Evolutionary conservation across 2,329 filamentous ascomycete genomes (phyloP).

Genomic region (Dothistroma septosporum): DNA sequence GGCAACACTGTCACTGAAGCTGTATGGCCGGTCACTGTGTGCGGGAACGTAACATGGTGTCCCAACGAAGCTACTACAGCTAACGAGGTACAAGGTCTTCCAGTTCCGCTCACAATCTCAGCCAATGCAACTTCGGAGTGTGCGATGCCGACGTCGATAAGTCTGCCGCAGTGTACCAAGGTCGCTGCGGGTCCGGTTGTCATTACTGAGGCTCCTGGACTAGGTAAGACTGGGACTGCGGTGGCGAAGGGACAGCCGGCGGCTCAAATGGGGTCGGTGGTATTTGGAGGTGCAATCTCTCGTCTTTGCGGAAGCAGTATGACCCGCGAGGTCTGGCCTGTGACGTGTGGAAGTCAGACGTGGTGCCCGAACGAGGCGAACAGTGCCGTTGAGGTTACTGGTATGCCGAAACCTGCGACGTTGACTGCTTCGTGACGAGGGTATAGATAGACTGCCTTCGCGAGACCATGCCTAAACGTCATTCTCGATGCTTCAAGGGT

Average conservation of each 20-base stretch:
- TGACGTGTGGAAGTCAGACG: not conserved
- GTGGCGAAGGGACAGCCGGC: not conserved
- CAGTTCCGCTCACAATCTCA: not conserved
- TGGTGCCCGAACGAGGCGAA: conserved; percentile 7
- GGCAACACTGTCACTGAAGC: not conserved
- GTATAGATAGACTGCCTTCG: not conserved
- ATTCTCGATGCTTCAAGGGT: not conserved
- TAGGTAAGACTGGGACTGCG: not conserved
- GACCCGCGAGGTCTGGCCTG: not conserved
- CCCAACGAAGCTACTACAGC: conserved; percentile 4
- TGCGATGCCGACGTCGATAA: not conserved
- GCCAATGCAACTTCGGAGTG: not conserved
- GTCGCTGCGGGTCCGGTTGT: not conserved
- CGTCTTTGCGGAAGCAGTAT: not conserved
- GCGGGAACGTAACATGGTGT: conserved; percentile 3
- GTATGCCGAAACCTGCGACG: not conserved
- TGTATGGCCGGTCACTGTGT: conserved; percentile 7
- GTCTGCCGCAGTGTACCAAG: not conserved
- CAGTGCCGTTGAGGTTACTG: not conserved
- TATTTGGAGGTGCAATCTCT: not conserved
- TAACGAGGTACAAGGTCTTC: not conserved
- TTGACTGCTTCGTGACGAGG: not conserved
- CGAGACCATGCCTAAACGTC: no score
- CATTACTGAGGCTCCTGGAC: conserved; percentile 1
- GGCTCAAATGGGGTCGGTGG: not conserved